phyloP scores from a whole-genome alignment of 2,329 filamentous ascomycete species.

The Colletotrichum sp. region DNA sequence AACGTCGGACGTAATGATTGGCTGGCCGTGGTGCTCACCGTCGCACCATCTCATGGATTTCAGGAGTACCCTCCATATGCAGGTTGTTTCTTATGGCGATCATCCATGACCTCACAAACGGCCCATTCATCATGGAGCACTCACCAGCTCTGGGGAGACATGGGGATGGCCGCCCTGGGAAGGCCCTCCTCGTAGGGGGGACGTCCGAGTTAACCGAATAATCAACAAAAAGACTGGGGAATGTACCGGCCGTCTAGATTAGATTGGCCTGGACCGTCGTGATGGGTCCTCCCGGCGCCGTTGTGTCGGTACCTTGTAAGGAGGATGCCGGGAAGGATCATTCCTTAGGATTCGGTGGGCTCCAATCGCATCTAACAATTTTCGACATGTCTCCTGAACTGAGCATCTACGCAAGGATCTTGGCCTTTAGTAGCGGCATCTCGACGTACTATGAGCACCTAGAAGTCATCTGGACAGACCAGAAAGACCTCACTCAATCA shows the following conservation, averaged over 20 bases:
- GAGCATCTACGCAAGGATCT: background rate
- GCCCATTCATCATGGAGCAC: background rate
- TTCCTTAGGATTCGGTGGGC: background rate
- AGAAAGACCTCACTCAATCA: background rate
- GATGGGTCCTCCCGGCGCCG: background rate
- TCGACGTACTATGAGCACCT: background rate
- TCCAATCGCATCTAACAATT: constrained; percentile 9
- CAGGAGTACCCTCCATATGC: background rate
- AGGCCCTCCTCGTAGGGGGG: no score
- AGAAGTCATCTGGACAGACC: background rate
- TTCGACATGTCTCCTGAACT: background rate
- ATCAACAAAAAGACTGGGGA: background rate
- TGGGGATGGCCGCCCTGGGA: background rate
- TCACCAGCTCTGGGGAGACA: background rate
- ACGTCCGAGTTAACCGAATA: background rate
- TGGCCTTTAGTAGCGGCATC: background rate
- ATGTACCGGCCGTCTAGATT: background rate
- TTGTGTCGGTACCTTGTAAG: background rate
- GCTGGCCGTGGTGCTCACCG: background rate
- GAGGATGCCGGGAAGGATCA: background rate
- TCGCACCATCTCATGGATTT: background rate
- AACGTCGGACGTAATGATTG: background rate
- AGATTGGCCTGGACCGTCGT: background rate
- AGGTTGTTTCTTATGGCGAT: background rate
- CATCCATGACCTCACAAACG: background rate